phyloP scores from a whole-genome alignment of 805 yeast species.

The Candida endomychidarum region DNA sequence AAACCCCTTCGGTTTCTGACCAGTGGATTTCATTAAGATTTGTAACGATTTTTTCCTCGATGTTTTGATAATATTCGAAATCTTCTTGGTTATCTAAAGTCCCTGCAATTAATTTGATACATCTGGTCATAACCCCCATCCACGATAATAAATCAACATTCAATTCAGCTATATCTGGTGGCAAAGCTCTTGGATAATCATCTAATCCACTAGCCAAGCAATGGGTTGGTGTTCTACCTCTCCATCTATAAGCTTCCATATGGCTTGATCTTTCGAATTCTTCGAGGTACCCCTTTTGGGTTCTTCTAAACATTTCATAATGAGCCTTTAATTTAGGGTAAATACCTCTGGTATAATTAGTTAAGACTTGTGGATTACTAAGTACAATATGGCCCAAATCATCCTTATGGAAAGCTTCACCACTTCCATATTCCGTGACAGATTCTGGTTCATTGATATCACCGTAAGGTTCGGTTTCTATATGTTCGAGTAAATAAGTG shows the following conservation, averaged over 20 bases:
- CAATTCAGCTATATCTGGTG: slow-evolving; percentile 84
- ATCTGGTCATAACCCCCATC: slow-evolving; percentile 89
- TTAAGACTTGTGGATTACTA: slow-evolving; percentile 56
- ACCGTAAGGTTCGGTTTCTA: slow-evolving; percentile 19
- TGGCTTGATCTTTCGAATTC: slow-evolving; percentile 60
- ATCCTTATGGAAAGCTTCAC: slow-evolving; percentile 8
- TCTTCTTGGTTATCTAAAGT: slow-evolving; percentile 62
- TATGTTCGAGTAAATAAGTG: slow-evolving; percentile 49
- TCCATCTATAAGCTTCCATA: slow-evolving; percentile 83
- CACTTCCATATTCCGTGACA: slow-evolving; percentile 21
- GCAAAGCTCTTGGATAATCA: slow-evolving; percentile 85
- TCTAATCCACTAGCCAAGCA: slow-evolving; percentile 93
- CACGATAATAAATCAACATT: slow-evolving; percentile 88
- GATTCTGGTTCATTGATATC: slow-evolving; percentile 30
- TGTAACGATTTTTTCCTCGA: slow-evolving; percentile 54
- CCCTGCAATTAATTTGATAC: slow-evolving; percentile 73
- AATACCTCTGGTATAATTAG: slow-evolving; percentile 57
- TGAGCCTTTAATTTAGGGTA: slow-evolving; percentile 78
- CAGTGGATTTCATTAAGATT: slow-evolving; percentile 81
- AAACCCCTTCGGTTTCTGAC: slow-evolving; percentile 62
- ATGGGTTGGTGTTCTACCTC: slow-evolving; percentile 82
- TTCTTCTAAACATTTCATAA: slow-evolving; percentile 78
- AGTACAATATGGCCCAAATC: slow-evolving; percentile 54
- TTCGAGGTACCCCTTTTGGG: slow-evolving; percentile 73
- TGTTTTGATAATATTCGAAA: slow-evolving; percentile 47